Base-by-base conservation (phyloP, 805 yeast species). In the Lipomyces kockii region DNA sequence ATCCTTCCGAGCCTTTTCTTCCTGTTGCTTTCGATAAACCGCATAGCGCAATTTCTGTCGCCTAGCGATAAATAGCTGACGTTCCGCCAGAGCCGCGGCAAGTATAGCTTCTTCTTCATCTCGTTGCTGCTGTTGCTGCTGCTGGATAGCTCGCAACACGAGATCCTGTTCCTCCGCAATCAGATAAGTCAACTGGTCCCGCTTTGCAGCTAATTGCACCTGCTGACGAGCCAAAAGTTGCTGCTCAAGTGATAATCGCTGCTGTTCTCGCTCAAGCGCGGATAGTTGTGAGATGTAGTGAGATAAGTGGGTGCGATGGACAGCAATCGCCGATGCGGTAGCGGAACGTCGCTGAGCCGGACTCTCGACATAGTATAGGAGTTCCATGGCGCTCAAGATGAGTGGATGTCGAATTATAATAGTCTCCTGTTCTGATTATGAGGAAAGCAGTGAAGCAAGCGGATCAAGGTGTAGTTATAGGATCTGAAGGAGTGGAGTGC, bases 141-240 rank as follows among this genome's bases (percentile, higher is more conserved):
- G 71, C 67, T 65, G 52, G 11, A 65, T 55, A 8, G 71, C 71
- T 6, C 72, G 71, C 39, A 72, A 61, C n/a, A 72, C 74, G 20
- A 72, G 72, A 60, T 72, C 72, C 63, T 72, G 75, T 57, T 72
- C 75, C 56, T 72, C 65, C 17, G 75, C 75, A 39, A 72, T 72
- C 39, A 72, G 51, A 39, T 66, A 72, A 46, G 70, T 66, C 53
- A 72, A 58, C 37, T 73, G 74, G 37, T 72, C 72, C 20, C 73
- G 62, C 61, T 74, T 71, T 12, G 69, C 62, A 29, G 72, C 62
- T 17, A 72, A 68, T 39, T 71, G 71, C 22, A 62, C 49, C 43
- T 64, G 70, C 29, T 64, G 63, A 12, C 72, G 72, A 11, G 53
- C 60, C 17, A 72, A 64, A 20, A 64, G 67, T 29, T 61, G 64